phyloP scores from a whole-genome alignment of 2,329 filamentous ascomycete genomes.

The Xylaria sp. region DNA sequence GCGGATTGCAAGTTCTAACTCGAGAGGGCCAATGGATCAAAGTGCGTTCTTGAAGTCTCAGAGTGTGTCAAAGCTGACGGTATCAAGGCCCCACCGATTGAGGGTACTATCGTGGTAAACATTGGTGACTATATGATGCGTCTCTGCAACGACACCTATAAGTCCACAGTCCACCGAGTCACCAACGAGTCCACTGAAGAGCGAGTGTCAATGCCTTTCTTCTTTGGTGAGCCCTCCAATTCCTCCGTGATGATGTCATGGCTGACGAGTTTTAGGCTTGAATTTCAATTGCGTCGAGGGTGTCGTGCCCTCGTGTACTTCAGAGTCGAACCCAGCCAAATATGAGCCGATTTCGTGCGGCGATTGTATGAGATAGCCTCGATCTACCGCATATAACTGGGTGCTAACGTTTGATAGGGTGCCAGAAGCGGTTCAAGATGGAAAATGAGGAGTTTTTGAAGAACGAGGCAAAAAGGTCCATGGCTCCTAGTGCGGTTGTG shows the following conservation, averaged over 20 bases:
- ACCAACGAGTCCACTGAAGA: conserved; percentile 55
- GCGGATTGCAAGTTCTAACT: conserved; percentile 57
- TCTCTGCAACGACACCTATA: conserved; percentile 62
- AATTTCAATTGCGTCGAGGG: conserved; percentile 63
- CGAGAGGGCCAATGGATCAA: conserved; percentile 58
- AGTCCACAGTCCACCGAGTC: conserved; percentile 63
- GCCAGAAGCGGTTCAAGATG: conserved; percentile 51
- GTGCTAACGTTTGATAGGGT: conserved; percentile 41
- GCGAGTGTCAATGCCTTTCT: conserved; percentile 67
- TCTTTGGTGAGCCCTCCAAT: conserved; percentile 56
- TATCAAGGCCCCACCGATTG: conserved; percentile 54
- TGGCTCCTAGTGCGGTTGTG: conserved; percentile 44
- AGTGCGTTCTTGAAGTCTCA: conserved; percentile 37
- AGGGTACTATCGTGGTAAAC: conserved; percentile 62
- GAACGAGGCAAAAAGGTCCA: conserved; percentile 39
- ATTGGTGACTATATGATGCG: conserved; percentile 65
- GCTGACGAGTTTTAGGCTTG: conserved; percentile 52
- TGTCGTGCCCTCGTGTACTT: conserved; percentile 60
- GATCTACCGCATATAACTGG: neutral
- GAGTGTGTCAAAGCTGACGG: conserved; percentile 11
- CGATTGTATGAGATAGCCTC: conserved; percentile 51
- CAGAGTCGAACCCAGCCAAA: conserved; percentile 58
- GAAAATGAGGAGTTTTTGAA: conserved; percentile 46
- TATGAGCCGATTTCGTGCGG: conserved; percentile 65
- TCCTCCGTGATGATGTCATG: neutral